Evolutionary conservation across 169 alveolate species (phyloP), one percentile per base, ranked within the genome.

Genomic region (Babesia bigemina): DNA sequence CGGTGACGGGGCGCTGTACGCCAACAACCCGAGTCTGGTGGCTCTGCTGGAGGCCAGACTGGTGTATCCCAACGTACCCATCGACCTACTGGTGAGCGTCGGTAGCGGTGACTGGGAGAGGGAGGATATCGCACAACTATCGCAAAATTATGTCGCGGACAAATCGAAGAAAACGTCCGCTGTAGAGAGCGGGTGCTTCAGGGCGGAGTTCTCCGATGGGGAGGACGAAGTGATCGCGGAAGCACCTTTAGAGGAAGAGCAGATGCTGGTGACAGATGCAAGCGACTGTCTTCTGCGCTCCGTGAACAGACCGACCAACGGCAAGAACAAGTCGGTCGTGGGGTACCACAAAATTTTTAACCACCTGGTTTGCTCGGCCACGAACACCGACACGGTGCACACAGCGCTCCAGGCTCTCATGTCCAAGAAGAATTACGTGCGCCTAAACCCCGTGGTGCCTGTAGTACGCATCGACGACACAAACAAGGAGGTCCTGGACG

Each of bases 1-100:
- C 66, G 93, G 86, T 8, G 96, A 93, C 52, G 96, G 96, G 2
- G 96, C 96, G 9, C 72, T 93, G 44, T 86, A 91, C 36, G 91
- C 94, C 36, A 93, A 93, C 90, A 93, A 93, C 66, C 96, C 96
- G 17, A 71, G 92, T 4, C 78, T 92, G 21, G 73, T 91, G n/a
- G 94, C 95, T n/a, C 61, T 92, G 45, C 75, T 84, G 16, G 96
- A 93, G 83, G 88, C 93, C 39, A 86, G 74, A 63, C 63, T 86
- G 55, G 70, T 92, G 29, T 93, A 86, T 73, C 93, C 92, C 17
- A 81, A 85, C 33, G 73, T 63, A 7, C 94, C 94, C 0, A 69
- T 83, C 2, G 95, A 92, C 60, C 70, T 82, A 7, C 69, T 92
- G 62, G 96, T 93, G 39, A 86, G 94, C 70, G 77, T 93, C 17